phyloP scores from a whole-genome alignment of 768 basidiomycete genomes.

The Leccinellum albellum region DNA sequence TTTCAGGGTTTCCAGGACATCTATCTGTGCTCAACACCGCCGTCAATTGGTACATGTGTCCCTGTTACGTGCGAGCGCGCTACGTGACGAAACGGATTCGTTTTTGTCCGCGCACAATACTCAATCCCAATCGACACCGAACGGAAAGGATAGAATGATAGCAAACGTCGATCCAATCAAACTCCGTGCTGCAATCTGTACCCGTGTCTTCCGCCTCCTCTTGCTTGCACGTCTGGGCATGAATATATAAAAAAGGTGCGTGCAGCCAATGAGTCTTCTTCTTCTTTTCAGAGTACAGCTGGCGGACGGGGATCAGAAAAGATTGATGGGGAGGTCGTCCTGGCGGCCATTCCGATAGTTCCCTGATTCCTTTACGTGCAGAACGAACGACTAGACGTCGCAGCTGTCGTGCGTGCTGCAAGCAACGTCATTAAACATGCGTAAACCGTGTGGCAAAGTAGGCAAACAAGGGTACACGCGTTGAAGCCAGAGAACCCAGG shows the following conservation, averaged over 20 bases:
- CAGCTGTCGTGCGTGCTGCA: conserved; percentile 4
- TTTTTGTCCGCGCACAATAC: background rate
- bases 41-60: background rate
- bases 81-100: conserved; percentile 2
- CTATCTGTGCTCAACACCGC: background rate
- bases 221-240: background rate
- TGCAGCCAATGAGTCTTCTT: background rate
- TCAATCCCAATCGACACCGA: conserved; percentile 13
- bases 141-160: conserved; percentile 5
- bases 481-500: background rate
- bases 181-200: background rate
- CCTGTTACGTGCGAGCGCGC: conserved; percentile 8
- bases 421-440: conserved; percentile 24
- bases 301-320: conserved; percentile 7
- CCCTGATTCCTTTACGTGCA: conserved; percentile 22
- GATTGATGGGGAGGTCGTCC: conserved; percentile 8
- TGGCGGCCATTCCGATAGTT: conserved; percentile 6
- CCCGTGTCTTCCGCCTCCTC: background rate
- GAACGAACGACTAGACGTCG: background rate
- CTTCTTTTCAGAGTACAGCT: conserved; percentile 2
- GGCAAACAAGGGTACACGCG: conserved; percentile 7
- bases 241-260: conserved; percentile 7
- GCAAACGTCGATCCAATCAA: conserved; percentile 11
- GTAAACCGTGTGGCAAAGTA: conserved; percentile 13
- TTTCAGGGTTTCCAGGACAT: background rate